phyloP scores from a whole-genome alignment of 495 filamentous ascomycete species.

The Trichodelitschia bisporula region DNA sequence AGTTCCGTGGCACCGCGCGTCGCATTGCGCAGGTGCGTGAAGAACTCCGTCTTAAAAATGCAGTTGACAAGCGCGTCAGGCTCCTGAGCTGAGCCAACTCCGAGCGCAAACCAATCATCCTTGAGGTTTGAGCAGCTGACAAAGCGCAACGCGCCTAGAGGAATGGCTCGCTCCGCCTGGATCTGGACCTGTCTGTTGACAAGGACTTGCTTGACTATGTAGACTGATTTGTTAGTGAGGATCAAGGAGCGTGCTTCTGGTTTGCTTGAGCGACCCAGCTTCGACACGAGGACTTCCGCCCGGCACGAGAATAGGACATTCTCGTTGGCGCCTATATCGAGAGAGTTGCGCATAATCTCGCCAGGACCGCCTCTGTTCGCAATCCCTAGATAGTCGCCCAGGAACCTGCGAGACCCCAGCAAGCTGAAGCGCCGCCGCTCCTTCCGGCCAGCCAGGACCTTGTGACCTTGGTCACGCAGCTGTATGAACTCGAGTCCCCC shows the following conservation, averaged over 20 bases:
- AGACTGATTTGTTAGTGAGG: conserved; percentile 65
- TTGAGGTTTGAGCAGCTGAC: conserved; percentile 52
- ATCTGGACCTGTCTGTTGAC: conserved; percentile 65
- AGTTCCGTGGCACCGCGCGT: conserved; percentile 59
- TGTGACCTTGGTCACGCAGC: conserved; percentile 74
- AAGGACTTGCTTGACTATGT: conserved; percentile 63
- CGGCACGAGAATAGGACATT: conserved; percentile 69
- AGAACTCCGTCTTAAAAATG: conserved; percentile 90
- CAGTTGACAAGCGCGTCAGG: conserved; percentile 81
- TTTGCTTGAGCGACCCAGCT: conserved; percentile 90
- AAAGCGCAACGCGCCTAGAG: conserved; percentile 67
- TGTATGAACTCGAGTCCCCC: conserved; percentile 72
- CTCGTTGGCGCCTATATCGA: conserved; percentile 42
- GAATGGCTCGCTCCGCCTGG: conserved; percentile 52
- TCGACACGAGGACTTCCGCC: conserved; percentile 67
- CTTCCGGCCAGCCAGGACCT: conserved; percentile 58
- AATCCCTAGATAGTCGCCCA: conserved; percentile 87
- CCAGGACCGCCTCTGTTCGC: conserved; percentile 60
- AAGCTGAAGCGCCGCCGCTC: conserved; percentile 79
- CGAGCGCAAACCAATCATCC: conserved; percentile 93
- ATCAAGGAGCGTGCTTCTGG: conserved; percentile 64
- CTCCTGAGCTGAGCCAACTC: conserved; percentile 69
- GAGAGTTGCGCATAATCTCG: conserved; percentile 48
- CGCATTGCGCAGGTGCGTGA: conserved; percentile 57
- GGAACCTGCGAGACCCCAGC: conserved; percentile 71